These are phyloP conservation scores for Salpingoeca rosetta DNA, from an alignment of 78 protist genomes.

Conservation along the genomic window DNA sequence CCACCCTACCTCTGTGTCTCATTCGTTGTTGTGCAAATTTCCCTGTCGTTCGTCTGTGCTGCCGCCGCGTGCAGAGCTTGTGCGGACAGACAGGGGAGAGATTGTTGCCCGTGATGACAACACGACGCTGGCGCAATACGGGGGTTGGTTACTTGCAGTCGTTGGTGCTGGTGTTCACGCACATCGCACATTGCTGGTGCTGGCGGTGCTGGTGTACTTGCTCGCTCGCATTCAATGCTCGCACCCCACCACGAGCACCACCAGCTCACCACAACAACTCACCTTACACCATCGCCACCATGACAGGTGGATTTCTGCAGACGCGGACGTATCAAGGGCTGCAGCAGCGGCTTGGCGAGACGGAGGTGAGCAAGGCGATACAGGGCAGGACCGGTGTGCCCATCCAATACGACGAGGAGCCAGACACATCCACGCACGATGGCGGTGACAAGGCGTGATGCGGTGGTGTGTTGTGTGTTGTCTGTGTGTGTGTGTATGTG, in stretches of 20 bases:
- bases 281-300: background rate
- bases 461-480: too few species aligned
- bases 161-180: background rate
- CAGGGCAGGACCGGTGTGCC: slow-evolving; percentile 16
- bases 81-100: too few species aligned
- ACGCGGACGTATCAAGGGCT: background rate
- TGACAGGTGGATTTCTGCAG: background rate
- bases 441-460: background rate
- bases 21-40: too few species aligned
- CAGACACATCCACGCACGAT: background rate
- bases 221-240: background rate
- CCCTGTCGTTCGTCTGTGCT: too few species aligned
- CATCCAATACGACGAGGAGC: background rate
- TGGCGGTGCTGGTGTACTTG: background rate
- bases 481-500: too few species aligned
- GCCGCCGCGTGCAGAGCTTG: too few species aligned
- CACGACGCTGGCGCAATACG: background rate
- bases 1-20: too few species aligned
- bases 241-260: background rate
- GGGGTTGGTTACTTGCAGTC: background rate
- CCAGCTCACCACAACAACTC: background rate
- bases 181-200: background rate
- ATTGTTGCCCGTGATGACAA: too few species aligned
- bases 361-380: background rate
- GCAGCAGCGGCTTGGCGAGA: slow-evolving; percentile 8